Evolutionary conservation across 345 rosid genomes (phyloP).

Genomic region (Melaleuca quinquenervia): DNA sequence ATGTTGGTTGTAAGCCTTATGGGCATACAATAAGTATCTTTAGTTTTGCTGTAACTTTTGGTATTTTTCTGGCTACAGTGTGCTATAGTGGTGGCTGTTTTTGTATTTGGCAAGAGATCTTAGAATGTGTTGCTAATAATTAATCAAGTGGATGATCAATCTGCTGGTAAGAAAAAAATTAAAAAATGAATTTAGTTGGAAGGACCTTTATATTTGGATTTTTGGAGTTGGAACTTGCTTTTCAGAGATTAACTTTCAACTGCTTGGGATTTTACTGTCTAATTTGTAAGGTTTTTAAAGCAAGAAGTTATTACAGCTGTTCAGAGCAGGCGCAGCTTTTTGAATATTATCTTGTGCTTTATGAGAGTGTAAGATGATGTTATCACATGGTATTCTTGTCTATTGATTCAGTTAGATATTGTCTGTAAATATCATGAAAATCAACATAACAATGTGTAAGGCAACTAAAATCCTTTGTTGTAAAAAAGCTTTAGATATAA

Average conservation of each 20-base stretch:
- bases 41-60: not conserved
- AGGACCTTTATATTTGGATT: not conserved
- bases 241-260: not conserved
- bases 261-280: not conserved
- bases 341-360: not conserved
- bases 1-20: not conserved
- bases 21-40: not conserved
- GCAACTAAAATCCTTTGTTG: not conserved
- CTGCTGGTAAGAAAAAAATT: not conserved
- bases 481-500: not conserved
- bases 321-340: not conserved
- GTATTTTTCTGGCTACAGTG: not conserved
- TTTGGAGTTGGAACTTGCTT: not conserved
- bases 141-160: not conserved
- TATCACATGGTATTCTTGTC: not conserved
- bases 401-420: not conserved
- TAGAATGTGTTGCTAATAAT: not conserved
- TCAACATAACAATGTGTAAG: not conserved
- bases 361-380: not conserved
- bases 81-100: not conserved
- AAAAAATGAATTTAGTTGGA: not conserved
- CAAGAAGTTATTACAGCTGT: not conserved
- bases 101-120: not conserved
- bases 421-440: not conserved
- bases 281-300: not conserved